phyloP scores from a whole-genome alignment of 805 yeast species.

The Blastobotrys parvus region DNA sequence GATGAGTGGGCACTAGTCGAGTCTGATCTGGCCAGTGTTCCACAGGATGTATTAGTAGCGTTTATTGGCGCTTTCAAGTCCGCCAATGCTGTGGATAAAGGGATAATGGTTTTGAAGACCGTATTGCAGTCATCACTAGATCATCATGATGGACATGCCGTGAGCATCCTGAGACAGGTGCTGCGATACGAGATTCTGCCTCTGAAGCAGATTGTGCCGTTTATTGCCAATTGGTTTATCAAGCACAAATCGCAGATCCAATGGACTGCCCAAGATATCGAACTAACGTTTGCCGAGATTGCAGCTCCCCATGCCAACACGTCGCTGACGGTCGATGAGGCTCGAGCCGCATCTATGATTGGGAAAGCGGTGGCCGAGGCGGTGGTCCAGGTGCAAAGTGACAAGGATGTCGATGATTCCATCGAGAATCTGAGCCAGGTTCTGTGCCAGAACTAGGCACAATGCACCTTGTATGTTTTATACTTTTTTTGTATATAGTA shows the following conservation, averaged over 20 bases:
- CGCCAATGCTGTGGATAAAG: constrained; percentile 8
- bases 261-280: constrained; percentile 14
- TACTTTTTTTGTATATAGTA: too few relatives aligned
- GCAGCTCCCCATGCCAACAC: constrained; percentile 8
- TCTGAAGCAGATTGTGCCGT: constrained; percentile 4
- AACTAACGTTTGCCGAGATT: constrained; percentile 12
- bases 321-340: constrained; percentile 8
- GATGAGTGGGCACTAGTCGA: constrained; percentile 16
- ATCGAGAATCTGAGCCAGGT: constrained; percentile 4
- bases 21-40: not conserved
- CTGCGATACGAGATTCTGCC: constrained; percentile 16
- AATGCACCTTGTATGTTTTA: too few relatives aligned
- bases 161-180: constrained; percentile 10
- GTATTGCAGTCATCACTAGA: constrained; percentile 15
- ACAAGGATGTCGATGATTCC: constrained; percentile 14
- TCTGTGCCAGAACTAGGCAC: not conserved
- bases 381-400: constrained; percentile 11
- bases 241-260: constrained; percentile 8
- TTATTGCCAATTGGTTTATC: constrained; percentile 13
- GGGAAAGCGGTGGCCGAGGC: constrained; percentile 13
- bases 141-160: constrained; percentile 5
- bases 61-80: constrained; percentile 19
- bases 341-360: constrained; percentile 10
- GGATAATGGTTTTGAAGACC: constrained; percentile 11
- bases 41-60: constrained; percentile 18